Percentiles rank a stretch among this genome's conserved stretches.
Evolutionary conservation across 768 basidiomycete genomes (phyloP).

Genomic region (Rhizopogon sp.): DNA sequence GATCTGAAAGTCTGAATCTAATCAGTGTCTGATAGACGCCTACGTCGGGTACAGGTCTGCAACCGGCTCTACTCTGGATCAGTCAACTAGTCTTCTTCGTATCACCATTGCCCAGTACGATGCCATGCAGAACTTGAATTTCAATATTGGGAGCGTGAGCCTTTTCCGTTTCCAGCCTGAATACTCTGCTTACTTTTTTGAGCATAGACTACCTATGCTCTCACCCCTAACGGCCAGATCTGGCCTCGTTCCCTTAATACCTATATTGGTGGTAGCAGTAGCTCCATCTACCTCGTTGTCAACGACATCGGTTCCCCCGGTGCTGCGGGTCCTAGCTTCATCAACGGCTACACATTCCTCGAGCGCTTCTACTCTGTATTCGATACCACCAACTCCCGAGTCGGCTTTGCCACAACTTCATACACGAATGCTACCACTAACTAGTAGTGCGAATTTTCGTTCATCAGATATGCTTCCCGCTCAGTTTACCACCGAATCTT

Average conservation of each 20-base stretch:
- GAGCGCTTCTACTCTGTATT: slow-evolving; percentile 65
- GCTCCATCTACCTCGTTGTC: slow-evolving; percentile 35
- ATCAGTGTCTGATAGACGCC: slow-evolving; percentile 15
- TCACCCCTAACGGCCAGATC: slow-evolving; percentile 41
- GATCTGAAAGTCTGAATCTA: neutral
- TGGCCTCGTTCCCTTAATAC: slow-evolving; percentile 40
- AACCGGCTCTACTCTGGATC: slow-evolving; percentile 9
- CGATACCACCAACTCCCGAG: slow-evolving; percentile 50
- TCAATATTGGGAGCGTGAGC: slow-evolving; percentile 4
- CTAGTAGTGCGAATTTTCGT: slow-evolving; percentile 6
- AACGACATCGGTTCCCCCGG: slow-evolving; percentile 31
- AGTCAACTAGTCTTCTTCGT: slow-evolving; percentile 8
- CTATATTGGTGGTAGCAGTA: slow-evolving; percentile 33
- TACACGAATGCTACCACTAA: slow-evolving; percentile 27
- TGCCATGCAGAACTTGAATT: slow-evolving; percentile 3
- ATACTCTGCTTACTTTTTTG: neutral
- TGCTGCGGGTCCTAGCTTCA: slow-evolving; percentile 49
- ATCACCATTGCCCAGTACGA: slow-evolving; percentile 3
- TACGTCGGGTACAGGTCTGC: slow-evolving; percentile 16
- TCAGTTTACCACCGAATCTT: too few relatives aligned
- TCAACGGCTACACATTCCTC: slow-evolving; percentile 50
- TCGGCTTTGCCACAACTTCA: slow-evolving; percentile 22
- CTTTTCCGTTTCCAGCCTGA: neutral
- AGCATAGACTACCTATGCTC: slow-evolving; percentile 24
- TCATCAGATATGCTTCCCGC: too few relatives aligned